phyloP scores from a whole-genome alignment of 164 flowering plant species.

The Annona cherimola region DNA sequence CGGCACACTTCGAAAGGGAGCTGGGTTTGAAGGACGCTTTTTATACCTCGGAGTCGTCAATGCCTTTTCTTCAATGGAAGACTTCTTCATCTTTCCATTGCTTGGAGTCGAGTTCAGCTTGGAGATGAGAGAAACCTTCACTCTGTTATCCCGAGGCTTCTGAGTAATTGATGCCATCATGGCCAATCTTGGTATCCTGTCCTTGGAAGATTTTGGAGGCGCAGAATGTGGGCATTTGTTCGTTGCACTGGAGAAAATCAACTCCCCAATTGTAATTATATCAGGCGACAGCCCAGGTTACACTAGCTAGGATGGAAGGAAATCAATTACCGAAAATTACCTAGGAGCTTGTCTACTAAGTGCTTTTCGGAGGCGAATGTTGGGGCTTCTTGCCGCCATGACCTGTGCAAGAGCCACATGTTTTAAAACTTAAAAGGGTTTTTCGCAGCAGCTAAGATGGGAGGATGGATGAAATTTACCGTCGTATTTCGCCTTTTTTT shows the following conservation, averaged over 20 bases:
- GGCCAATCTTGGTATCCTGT: slow-evolving; percentile 56
- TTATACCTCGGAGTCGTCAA: slow-evolving; percentile 68
- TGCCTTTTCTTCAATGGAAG: slow-evolving; percentile 39
- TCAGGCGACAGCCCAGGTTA: slow-evolving; percentile 4
- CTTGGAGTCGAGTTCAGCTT: slow-evolving; percentile 45
- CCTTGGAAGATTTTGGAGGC: slow-evolving; percentile 69
- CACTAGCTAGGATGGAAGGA: background rate
- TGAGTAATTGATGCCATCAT: slow-evolving; percentile 45
- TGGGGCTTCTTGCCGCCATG: slow-evolving; percentile 97
- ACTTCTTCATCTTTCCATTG: slow-evolving; percentile 32
- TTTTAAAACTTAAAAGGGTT: background rate
- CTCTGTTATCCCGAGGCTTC: slow-evolving; percentile 32
- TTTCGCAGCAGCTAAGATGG: no score
- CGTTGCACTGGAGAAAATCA: slow-evolving; percentile 25
- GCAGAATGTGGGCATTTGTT: slow-evolving; percentile 76
- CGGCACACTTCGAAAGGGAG: slow-evolving; percentile 52
- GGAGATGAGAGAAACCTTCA: slow-evolving; percentile 28
- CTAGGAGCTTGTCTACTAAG: slow-evolving; percentile 36
- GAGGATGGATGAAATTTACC: no score
- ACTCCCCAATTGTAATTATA: background rate
- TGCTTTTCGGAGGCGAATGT: slow-evolving; percentile 44
- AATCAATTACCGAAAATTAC: slow-evolving; percentile 19
- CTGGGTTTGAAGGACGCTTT: slow-evolving; percentile 26
- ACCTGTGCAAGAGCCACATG: slow-evolving; percentile 36
- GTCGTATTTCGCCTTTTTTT: no score